Evolutionary conservation across 1,284 basidiomycete genomes (phyloP).

Genomic region (Rhodotorula sp.): DNA sequence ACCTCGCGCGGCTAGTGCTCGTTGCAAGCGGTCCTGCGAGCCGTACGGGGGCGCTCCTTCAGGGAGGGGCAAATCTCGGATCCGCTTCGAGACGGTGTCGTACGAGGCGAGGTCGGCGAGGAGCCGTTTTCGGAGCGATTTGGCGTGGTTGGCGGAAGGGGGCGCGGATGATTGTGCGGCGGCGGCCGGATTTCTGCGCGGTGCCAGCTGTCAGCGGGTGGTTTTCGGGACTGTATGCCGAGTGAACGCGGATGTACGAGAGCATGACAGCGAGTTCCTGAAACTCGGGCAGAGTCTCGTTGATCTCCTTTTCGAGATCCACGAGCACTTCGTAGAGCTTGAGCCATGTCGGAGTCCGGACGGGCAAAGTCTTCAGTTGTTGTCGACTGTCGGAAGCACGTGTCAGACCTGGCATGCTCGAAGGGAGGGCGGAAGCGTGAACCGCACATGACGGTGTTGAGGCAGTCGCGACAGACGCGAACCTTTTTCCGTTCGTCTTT

Average conservation of each 20-base stretch:
- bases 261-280: conserved; percentile 64
- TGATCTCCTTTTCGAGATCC: conserved; percentile 72
- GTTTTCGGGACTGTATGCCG: no score
- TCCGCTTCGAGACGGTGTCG: conserved; percentile 81
- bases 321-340: conserved; percentile 63
- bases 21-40: conserved; percentile 79
- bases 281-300: conserved; percentile 65
- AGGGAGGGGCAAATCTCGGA: conserved; percentile 63
- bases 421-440: conserved; percentile 9
- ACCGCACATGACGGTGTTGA: conserved; percentile 46
- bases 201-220: background rate
- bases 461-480: conserved; percentile 46
- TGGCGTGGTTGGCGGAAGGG: conserved; percentile 16
- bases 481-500: conserved; percentile 45
- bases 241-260: conserved; percentile 52
- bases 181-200: conserved; percentile 11
- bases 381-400: conserved; percentile 24
- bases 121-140: conserved; percentile 41
- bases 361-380: conserved; percentile 39
- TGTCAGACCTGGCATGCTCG: background rate
- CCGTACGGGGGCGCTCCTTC: conserved; percentile 58
- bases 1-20: conserved; percentile 73
- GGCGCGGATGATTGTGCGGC: background rate
- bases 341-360: conserved; percentile 43
- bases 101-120: conserved; percentile 56